Evolutionary conservation across 169 alveolate species (phyloP).

Genomic region (Babesia ovata): DNA sequence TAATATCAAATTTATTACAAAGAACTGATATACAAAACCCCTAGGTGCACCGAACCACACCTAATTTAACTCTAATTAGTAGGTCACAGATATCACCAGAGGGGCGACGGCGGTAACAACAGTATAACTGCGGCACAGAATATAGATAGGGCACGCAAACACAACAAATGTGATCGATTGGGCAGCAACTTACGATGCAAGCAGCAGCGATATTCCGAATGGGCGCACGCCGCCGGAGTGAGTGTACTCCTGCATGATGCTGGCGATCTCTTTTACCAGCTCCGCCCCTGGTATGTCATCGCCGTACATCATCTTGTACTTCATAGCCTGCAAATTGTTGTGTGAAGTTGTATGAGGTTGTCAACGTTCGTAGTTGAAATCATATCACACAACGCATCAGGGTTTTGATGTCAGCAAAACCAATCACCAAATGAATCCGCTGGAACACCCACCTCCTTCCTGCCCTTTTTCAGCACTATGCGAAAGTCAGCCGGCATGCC

Average conservation of each 20-base stretch:
- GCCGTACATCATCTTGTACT: slow-evolving; percentile 89
- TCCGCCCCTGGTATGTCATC: slow-evolving; percentile 93
- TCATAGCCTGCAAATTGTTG: slow-evolving; percentile 72
- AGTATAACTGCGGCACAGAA: not conserved
- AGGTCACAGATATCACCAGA: not conserved
- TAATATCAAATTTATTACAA: slow-evolving; percentile 39
- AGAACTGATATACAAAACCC: slow-evolving; percentile 73
- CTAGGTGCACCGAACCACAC: not conserved
- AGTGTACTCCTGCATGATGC: slow-evolving; percentile 97
- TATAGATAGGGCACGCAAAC: not conserved
- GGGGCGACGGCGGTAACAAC: not conserved
- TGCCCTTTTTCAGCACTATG: slow-evolving; percentile 85
- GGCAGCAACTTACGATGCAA: slow-evolving; percentile 82
- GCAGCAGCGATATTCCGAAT: slow-evolving; percentile 95
- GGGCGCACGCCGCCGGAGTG: slow-evolving; percentile 99
- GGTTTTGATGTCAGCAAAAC: no score
- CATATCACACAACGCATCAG: not conserved
- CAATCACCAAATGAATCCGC: not conserved
- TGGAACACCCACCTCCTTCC: slow-evolving; percentile 77
- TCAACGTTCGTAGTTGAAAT: not conserved
- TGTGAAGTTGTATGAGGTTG: not conserved
- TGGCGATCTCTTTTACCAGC: slow-evolving; percentile 93
- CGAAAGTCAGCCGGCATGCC: slow-evolving; percentile 99
- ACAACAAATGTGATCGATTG: no score
- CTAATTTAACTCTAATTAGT: not conserved